Conservation (phyloP, 1,284 basidiomycete species). For the Ganoderma lucidum region DNA sequence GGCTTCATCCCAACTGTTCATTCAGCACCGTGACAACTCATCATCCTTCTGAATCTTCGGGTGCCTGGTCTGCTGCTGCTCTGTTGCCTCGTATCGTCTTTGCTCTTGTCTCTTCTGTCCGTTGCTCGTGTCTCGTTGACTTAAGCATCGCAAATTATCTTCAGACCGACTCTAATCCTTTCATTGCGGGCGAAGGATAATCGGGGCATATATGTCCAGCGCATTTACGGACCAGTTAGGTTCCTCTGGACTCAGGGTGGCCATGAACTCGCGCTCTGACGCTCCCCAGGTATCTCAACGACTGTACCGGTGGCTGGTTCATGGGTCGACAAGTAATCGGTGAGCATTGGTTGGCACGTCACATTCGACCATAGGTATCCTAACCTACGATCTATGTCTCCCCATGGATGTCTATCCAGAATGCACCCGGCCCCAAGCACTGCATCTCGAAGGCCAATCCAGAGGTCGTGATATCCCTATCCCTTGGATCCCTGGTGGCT, state of each 20-base stretch:
- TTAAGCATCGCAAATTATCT: too few relatives aligned
- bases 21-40: neutral
- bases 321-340: neutral
- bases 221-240: too few relatives aligned
- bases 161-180: too few relatives aligned
- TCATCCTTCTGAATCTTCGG: neutral
- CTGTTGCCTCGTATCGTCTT: too few relatives aligned
- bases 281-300: neutral
- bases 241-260: neutral
- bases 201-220: too few relatives aligned
- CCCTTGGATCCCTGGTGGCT: neutral
- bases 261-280: neutral
- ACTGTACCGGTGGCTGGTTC: neutral
- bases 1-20: neutral
- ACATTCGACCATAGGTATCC: neutral
- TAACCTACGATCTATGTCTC: neutral
- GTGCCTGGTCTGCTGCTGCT: too few relatives aligned
- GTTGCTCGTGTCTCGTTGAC: too few relatives aligned
- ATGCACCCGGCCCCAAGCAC: too few relatives aligned
- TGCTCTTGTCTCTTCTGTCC: too few relatives aligned
- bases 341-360: neutral
- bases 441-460: too few relatives aligned
- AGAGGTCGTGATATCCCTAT: neutral
- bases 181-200: too few relatives aligned
- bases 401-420: neutral